A percentile compares a stretch with the other conserved stretches of the same genome.
Evolutionary conservation across 371 early-diverging fungal genomes (phyloP).

Genomic region (Syncephalastrum contaminatum): DNA sequence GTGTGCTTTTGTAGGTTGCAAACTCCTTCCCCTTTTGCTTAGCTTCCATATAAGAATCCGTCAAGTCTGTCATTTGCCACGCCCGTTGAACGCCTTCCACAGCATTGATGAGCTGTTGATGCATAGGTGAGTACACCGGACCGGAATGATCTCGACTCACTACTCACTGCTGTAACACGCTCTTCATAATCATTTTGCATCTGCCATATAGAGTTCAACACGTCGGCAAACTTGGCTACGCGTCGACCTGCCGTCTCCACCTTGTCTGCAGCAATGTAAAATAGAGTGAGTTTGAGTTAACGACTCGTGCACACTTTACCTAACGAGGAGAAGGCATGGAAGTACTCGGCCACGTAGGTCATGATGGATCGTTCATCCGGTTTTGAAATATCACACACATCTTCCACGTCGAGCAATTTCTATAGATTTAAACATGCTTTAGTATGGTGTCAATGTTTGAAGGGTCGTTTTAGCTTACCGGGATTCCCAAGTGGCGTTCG

Average conservation of each 20-base stretch:
- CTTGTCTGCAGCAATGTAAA: constrained; percentile 47
- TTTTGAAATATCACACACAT: constrained; percentile 90
- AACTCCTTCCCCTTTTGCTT: constrained; percentile 74
- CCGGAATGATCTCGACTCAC: no score
- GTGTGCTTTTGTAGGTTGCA: constrained; percentile 76
- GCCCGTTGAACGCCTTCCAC: constrained; percentile 57
- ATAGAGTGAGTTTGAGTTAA: neutral
- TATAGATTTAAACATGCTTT: constrained; percentile 13
- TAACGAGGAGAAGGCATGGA: constrained; percentile 92
- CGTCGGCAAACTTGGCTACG: constrained; percentile 88
- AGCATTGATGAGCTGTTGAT: constrained; percentile 56
- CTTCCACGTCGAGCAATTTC: constrained; percentile 93
- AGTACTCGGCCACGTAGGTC: constrained; percentile 99
- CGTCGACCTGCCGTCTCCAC: constrained; percentile 90
- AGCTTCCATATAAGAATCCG: constrained; percentile 73
- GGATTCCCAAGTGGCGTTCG: constrained; percentile 85
- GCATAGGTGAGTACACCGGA: no score
- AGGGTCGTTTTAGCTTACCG: constrained; percentile 39
- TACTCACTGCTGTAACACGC: constrained; percentile 60
- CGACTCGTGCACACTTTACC: constrained; percentile 32
- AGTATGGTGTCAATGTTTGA: no score
- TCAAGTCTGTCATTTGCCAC: constrained; percentile 69
- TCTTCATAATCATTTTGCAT: constrained; percentile 91
- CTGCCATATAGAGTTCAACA: constrained; percentile 82
- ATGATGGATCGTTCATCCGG: constrained; percentile 98